Conservation (phyloP, 768 basidiomycete species). For the Suillus subluteus region DNA sequence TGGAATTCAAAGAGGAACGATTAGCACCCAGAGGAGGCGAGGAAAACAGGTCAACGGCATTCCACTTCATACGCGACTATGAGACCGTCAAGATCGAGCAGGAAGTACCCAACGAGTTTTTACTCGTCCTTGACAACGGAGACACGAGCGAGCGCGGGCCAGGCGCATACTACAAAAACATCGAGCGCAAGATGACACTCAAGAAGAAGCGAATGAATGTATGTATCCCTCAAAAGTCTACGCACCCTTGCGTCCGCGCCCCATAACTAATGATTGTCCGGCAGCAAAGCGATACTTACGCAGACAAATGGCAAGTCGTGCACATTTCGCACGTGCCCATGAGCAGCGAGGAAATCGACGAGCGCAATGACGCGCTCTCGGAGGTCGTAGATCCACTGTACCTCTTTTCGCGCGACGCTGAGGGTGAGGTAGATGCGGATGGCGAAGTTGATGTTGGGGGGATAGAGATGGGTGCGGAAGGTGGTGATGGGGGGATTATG, state of each 20-base stretch:
- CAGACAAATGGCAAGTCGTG: conserved; percentile 84
- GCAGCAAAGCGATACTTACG: conserved; percentile 71
- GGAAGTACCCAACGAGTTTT: conserved; percentile 83
- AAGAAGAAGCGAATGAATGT: conserved; percentile 87
- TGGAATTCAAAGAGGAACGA: conserved; percentile 65
- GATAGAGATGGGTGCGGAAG: conserved; percentile 47
- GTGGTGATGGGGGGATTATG: conserved; percentile 40
- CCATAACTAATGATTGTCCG: conserved; percentile 7
- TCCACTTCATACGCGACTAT: conserved; percentile 82
- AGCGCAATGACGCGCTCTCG: conserved; percentile 77
- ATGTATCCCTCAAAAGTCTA: conserved; percentile 29
- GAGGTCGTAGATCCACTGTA: conserved; percentile 74
- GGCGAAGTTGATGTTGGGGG: conserved; percentile 54
- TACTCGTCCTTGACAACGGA: conserved; percentile 74
- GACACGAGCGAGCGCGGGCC: conserved; percentile 48
- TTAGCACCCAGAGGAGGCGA: conserved; percentile 51
- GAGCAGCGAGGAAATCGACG: conserved; percentile 73
- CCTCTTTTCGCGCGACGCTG: conserved; percentile 50
- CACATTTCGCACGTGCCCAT: conserved; percentile 72
- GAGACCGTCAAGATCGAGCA: conserved; percentile 87
- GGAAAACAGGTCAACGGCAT: conserved; percentile 66
- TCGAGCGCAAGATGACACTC: conserved; percentile 85
- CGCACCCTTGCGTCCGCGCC: not conserved
- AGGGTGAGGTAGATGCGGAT: conserved; percentile 67
- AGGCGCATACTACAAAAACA: conserved; percentile 89